Evolutionary conservation across 176 grass and related monocot species (phyloP).

Genomic region (Melocanna baccifera): DNA sequence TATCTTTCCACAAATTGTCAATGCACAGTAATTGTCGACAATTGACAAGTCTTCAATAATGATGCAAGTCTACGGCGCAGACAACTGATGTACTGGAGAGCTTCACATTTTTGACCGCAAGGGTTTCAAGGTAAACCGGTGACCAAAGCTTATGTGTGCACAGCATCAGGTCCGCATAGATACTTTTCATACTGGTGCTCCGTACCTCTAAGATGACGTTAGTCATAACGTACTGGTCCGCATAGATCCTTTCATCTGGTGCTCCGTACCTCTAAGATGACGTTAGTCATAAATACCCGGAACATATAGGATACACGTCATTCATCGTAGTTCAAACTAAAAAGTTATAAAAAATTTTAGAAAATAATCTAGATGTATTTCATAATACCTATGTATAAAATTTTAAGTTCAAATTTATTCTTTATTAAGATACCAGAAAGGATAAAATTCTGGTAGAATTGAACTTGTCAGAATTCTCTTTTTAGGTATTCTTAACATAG

Average conservation of each 20-base stretch:
- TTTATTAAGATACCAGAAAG: no score
- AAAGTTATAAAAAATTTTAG: no score
- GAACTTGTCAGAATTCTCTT: no score
- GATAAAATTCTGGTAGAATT: no score
- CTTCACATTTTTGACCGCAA: conserved; percentile 14
- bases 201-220: neutral
- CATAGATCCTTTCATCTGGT: conserved; percentile 18
- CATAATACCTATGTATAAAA: no score
- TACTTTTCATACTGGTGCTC: neutral
- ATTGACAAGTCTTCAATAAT: neutral
- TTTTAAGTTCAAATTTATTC: no score
- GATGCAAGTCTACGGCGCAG: neutral
- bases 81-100: neutral
- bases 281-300: neutral
- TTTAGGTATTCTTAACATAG: no score
- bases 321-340: no score
- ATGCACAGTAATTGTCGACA: conserved; percentile 2
- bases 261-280: neutral
- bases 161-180: conserved; percentile 7
- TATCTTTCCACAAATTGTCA: neutral
- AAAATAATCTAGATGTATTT: no score
- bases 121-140: neutral
- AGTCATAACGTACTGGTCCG: neutral
- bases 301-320: no score
- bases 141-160: neutral